Evolutionary conservation across 2,329 filamentous ascomycete species (phyloP).

Genomic region (Neonectria punicea): DNA sequence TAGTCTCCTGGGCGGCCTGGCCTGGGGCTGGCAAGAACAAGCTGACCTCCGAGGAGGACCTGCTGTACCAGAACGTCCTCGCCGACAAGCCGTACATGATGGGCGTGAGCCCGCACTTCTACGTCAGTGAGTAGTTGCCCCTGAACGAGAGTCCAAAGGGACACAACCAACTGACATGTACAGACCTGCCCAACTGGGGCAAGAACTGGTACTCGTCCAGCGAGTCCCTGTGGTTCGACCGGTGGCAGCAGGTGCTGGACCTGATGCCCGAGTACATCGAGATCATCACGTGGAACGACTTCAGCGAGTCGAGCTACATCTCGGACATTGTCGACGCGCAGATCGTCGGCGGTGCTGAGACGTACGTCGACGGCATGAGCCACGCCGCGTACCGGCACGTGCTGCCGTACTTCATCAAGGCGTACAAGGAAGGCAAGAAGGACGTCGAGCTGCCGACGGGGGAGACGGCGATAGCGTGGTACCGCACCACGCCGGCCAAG

Average conservation of each 20-base stretch:
- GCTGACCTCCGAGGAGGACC: conserved; percentile 49
- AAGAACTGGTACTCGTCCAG: conserved; percentile 73
- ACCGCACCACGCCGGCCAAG: conserved; percentile 43
- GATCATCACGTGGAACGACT: conserved; percentile 65
- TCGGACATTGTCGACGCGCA: conserved; percentile 55
- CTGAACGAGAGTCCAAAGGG: too few relatives aligned
- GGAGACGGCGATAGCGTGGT: conserved; percentile 48
- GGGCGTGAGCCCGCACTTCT: conserved; percentile 69
- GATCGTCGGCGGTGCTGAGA: conserved; percentile 55
- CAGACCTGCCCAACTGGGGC: conserved; percentile 60
- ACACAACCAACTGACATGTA: neutral
- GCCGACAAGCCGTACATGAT: conserved; percentile 59
- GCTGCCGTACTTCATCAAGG: conserved; percentile 61
- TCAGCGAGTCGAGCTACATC: conserved; percentile 66
- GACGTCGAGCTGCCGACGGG: conserved; percentile 38
- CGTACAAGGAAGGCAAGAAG: conserved; percentile 56
- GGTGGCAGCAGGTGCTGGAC: conserved; percentile 64
- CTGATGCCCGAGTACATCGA: conserved; percentile 58
- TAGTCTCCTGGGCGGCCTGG: conserved; percentile 55
- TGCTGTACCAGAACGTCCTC: conserved; percentile 47
- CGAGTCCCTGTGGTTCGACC: conserved; percentile 69
- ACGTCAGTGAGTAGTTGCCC: conserved; percentile 53
- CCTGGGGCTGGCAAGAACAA: conserved; percentile 44
- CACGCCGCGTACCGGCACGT: conserved; percentile 62
- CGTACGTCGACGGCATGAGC: conserved; percentile 59